phyloP scores from a whole-genome alignment of 805 yeast species.

The Sugiyamaella mastotermitis region DNA sequence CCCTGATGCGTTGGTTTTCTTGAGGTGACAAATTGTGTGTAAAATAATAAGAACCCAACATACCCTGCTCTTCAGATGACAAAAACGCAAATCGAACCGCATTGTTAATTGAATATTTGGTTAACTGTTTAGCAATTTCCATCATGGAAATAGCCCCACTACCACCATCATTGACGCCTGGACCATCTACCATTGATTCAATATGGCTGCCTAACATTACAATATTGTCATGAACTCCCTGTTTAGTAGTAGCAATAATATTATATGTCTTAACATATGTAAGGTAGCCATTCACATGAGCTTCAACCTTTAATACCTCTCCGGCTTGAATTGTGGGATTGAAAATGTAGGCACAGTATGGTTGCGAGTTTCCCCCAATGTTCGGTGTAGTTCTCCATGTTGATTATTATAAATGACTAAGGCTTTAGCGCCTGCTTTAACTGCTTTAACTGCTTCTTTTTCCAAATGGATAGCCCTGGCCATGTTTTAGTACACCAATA shows the following conservation, averaged over 20 bases:
- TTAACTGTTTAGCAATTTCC: conserved; percentile 74
- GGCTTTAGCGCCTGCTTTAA: no score
- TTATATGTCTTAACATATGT: conserved; percentile 60
- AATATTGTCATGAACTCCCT: conserved; percentile 80
- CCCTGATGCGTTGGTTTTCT: conserved; percentile 71
- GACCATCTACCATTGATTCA: conserved; percentile 89
- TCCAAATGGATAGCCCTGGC: no score
- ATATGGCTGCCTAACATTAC: conserved; percentile 90
- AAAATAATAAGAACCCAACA: conserved; percentile 77
- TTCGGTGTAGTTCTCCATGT: no score
- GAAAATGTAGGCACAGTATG: conserved; percentile 67
- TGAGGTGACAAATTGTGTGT: conserved; percentile 57
- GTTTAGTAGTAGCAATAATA: conserved; percentile 75
- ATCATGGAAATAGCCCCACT: conserved; percentile 81
- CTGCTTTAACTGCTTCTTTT: no score
- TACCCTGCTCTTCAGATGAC: conserved; percentile 97
- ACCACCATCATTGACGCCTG: conserved; percentile 95
- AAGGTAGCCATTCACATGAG: conserved; percentile 65
- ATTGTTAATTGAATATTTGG: conserved; percentile 70
- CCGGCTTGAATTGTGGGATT: conserved; percentile 38
- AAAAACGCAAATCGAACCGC: conserved; percentile 95
- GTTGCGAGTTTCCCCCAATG: conserved; percentile 35
- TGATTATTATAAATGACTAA: no score
- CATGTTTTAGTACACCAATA: no score
- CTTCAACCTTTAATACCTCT: conserved; percentile 31